phyloP scores from a whole-genome alignment of 352 stramenopile genomes.

The Peronospora destructor region DNA sequence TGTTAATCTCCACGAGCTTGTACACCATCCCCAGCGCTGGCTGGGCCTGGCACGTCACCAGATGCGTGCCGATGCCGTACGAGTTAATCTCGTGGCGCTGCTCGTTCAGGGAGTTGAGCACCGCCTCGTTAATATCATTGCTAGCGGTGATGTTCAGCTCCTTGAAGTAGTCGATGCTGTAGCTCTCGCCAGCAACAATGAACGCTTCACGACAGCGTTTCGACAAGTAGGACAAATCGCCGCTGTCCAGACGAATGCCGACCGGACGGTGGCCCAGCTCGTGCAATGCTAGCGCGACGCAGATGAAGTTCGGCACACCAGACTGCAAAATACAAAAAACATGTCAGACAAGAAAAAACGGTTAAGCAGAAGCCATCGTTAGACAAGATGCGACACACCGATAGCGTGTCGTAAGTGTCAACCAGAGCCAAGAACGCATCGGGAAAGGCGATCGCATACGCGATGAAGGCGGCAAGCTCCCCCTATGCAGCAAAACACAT shows the following conservation, averaged over 20 bases:
- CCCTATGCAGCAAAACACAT: constrained; percentile 46
- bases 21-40: constrained; percentile 98
- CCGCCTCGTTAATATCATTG: constrained; percentile 99
- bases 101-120: constrained; percentile 92
- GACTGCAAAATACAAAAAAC: constrained; percentile 44
- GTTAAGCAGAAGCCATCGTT: neutral
- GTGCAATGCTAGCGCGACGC: constrained; percentile 91
- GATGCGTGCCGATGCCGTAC: constrained; percentile 93
- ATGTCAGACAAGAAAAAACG: constrained; percentile 10
- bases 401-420: constrained; percentile 98
- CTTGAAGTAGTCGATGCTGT: constrained; percentile 74
- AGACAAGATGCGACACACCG: constrained; percentile 31
- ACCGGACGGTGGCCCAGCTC: constrained; percentile 86
- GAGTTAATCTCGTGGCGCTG: constrained; percentile 92
- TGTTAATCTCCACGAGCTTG: constrained; percentile 98
- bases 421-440: constrained; percentile 95
- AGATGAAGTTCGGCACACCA: constrained; percentile 95
- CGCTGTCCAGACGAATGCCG: constrained; percentile 95
- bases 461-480: constrained; percentile 97
- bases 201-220: constrained; percentile 75
- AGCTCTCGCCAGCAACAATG: constrained; percentile 40
- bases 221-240: constrained; percentile 96
- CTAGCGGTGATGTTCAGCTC: constrained; percentile 91
- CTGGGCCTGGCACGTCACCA: constrained; percentile 98
- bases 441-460: constrained; percentile 96